Percentiles rank a stretch among this genome's conserved stretches.
These are phyloP conservation scores for Lantana camara DNA, from an alignment of 257 asterid species.

Conservation along the genomic window DNA sequence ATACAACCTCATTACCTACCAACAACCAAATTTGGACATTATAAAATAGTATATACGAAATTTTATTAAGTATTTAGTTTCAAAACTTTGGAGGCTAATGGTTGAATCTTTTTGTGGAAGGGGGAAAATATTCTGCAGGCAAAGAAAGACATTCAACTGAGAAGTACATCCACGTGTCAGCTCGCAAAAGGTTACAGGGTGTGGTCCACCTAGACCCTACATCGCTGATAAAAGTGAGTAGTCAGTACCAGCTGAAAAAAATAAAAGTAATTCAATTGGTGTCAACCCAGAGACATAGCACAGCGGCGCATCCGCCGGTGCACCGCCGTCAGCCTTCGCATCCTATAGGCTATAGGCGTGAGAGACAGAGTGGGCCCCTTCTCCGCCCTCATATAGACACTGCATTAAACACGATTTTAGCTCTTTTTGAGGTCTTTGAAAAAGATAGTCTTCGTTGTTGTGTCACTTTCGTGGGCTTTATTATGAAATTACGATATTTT, in stretches of 20 bases:
- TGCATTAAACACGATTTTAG: conserved; percentile 23
- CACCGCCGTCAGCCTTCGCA: conserved; percentile 26
- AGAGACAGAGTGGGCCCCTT: conserved; percentile 10
- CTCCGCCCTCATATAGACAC: conserved; percentile 1
- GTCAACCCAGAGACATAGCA: conserved; percentile 1
- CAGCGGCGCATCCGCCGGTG: conserved; percentile 42
- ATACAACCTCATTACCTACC: too few relatives aligned
- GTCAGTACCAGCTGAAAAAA: neutral
- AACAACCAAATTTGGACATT: too few relatives aligned
- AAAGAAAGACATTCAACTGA: conserved; percentile 1
- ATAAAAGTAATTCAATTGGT: too few relatives aligned
- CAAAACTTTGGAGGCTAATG: conserved; percentile 1
- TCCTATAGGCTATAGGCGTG: neutral
- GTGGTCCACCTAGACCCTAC: neutral
- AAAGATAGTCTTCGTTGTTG: conserved; percentile 36
- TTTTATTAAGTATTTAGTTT: neutral
- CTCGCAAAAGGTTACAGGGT: neutral
- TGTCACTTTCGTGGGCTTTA: conserved; percentile 34
- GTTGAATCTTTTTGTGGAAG: neutral
- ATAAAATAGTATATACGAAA: too few relatives aligned
- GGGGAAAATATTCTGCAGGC: conserved; percentile 21
- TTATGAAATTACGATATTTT: neutral
- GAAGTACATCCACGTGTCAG: conserved; percentile 8
- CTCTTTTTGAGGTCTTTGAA: conserved; percentile 32
- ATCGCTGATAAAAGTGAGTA: neutral